Evolutionary conservation across 345 rosid genomes (phyloP).

Genomic region (Abelmoschus esculentus): DNA sequence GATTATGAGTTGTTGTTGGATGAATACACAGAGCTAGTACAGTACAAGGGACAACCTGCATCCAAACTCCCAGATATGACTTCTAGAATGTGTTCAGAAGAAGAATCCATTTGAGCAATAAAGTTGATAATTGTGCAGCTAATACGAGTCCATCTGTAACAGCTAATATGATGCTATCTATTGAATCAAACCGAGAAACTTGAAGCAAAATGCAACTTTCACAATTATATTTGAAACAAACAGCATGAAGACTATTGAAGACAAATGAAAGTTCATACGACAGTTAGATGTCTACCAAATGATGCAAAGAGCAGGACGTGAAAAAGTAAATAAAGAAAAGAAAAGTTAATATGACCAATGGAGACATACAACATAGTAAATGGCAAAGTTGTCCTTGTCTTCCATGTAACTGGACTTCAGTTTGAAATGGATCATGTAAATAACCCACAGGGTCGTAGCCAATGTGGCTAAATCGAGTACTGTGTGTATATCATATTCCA

Average conservation of each 20-base stretch:
- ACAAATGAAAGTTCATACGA: too few species aligned
- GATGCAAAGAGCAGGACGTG: neutral
- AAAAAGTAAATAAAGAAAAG: neutral
- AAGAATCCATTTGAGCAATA: neutral
- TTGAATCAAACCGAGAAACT: neutral
- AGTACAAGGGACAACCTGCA: slow-evolving; percentile 81
- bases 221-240: neutral
- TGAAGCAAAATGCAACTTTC: neutral
- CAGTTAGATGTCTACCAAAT: too few species aligned
- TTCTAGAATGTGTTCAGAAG: neutral
- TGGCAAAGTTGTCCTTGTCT: slow-evolving; percentile 90
- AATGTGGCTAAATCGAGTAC: slow-evolving; percentile 83
- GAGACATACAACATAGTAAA: slow-evolving; percentile 74
- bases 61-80: slow-evolving; percentile 7
- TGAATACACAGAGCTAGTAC: slow-evolving; percentile 71
- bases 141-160: neutral
- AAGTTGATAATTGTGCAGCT: neutral
- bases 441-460: slow-evolving; percentile 96
- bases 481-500: slow-evolving; percentile 99
- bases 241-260: neutral
- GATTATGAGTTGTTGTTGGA: slow-evolving; percentile 87
- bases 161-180: neutral
- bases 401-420: slow-evolving; percentile 90
- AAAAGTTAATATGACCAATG: neutral
- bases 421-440: slow-evolving; percentile 91